Evolutionary conservation across 495 filamentous ascomycete species (phyloP).

Genomic region (Penicillium bovifimosum): DNA sequence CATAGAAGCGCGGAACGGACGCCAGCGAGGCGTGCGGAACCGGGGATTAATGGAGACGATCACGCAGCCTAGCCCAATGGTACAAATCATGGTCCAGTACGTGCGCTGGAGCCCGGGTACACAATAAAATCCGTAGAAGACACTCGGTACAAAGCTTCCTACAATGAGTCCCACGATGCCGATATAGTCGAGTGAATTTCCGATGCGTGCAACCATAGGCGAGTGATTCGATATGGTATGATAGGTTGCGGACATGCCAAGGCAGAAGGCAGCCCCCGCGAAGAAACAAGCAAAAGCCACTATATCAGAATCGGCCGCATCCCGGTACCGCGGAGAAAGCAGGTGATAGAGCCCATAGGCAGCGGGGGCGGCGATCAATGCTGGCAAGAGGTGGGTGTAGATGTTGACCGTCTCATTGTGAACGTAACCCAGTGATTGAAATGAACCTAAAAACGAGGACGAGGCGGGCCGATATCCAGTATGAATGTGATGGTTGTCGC

Average conservation of each 20-base stretch:
- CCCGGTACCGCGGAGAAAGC: constrained; percentile 61
- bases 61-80: constrained; percentile 68
- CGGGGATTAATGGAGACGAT: constrained; percentile 67
- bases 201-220: constrained; percentile 49
- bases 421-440: constrained; percentile 62
- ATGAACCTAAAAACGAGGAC: constrained; percentile 56
- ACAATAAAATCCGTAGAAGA: constrained; percentile 85
- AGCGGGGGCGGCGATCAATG: constrained; percentile 35
- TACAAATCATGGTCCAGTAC: constrained; percentile 77
- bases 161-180: constrained; percentile 87
- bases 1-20: constrained; percentile 84
- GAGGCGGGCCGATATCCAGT: constrained; percentile 67
- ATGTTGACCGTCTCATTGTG: constrained; percentile 98
- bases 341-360: constrained; percentile 40
- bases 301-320: constrained; percentile 60
- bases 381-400: constrained; percentile 71
- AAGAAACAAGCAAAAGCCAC: constrained; percentile 76
- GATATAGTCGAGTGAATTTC: constrained; percentile 80
- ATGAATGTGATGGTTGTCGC: constrained; percentile 72
- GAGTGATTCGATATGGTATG: constrained; percentile 69
- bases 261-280: constrained; percentile 63
- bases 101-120: constrained; percentile 51
- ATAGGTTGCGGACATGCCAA: constrained; percentile 81
- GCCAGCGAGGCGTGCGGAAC: constrained; percentile 76
- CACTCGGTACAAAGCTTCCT: constrained; percentile 77